Evolutionary conservation across 345 rosid genomes (phyloP), one percentile per base, ranked within the genome.

Genomic region (Bruguiera parviflora): DNA sequence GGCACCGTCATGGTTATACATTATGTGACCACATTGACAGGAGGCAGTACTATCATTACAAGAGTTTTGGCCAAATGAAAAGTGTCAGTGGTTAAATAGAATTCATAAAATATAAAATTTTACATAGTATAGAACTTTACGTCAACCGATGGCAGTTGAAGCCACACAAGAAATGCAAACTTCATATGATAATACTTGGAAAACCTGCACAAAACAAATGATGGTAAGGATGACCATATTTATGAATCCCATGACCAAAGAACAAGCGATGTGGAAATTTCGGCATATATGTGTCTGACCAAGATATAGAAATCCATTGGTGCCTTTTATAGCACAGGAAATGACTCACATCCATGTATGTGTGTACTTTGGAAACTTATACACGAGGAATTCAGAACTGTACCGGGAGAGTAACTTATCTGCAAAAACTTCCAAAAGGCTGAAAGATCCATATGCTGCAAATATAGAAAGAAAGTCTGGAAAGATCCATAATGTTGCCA

Each of bases 81-180:
- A 37, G 10, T 37, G 13, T 43, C 32, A 21, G 28, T 2, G 15
- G 58, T 18, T 8, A 3, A 6, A 16, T 3, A 39, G 25, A 35
- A 15, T 53, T 21, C 16, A 53, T 8, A 25, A 6, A 1, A 21
- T 8, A 8, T 21, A 18, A 57, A 47, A 20, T 47, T 3, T 4
- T 28, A 1, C 43, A 24, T 6, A 24, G n/a, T 9, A 51, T 20
- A n/a, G 21, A 31, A 58, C 68, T 71, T 78, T 73, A 86, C 88
- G 9, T 75, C 74, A 46, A 53, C 20, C 55, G 78, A 64, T 31
- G 86, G 88, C 59, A 80, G 85, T 74, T 86, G 85, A 73, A 86
- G 88, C 90, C 88, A 88, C 33, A 87, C 85, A 37, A 88, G 90
- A 76, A 88, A 85, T 9, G 90, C 92, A 76, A 88, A 87, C 73